A percentile compares a stretch with the other conserved stretches of the same genome.
Conservation (phyloP, 2,329 filamentous ascomycete species). For the Colletotrichum orchidophilum region DNA sequence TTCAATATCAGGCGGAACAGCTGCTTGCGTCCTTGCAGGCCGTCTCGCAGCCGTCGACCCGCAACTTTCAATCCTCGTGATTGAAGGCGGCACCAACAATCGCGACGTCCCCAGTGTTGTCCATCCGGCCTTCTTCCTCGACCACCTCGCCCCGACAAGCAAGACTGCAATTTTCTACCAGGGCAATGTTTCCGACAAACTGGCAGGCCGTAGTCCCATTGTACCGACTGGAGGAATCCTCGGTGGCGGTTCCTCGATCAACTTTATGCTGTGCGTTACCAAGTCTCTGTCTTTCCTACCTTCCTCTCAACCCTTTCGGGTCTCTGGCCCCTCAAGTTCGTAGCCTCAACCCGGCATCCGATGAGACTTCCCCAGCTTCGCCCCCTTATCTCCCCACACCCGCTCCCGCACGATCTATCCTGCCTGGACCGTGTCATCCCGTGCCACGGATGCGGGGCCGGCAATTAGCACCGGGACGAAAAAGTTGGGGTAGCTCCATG, state of each 20-base stretch:
- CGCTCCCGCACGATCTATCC: not conserved
- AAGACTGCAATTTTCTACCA: slow-evolving; percentile 65
- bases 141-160: slow-evolving; percentile 76
- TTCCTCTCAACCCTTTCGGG: not conserved
- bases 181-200: slow-evolving; percentile 53
- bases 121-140: slow-evolving; percentile 60
- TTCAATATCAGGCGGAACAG: slow-evolving; percentile 51
- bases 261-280: slow-evolving; percentile 51
- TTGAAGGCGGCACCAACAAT: slow-evolving; percentile 65
- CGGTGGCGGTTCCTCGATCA: slow-evolving; percentile 60
- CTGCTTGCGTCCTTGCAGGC: slow-evolving; percentile 58
- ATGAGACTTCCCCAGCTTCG: not conserved
- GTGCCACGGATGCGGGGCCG: not conserved
- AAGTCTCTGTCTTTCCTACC: not conserved
- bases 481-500: not conserved
- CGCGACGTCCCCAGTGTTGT: slow-evolving; percentile 57
- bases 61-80: slow-evolving; percentile 58
- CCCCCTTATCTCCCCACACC: not conserved
- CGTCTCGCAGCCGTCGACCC: slow-evolving; percentile 60
- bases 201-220: slow-evolving; percentile 53
- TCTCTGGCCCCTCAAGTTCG: not conserved
- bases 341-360: not conserved
- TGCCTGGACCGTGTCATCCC: not conserved
- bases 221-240: slow-evolving; percentile 55
- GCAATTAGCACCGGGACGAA: not conserved